A percentile compares a stretch with the other conserved stretches of the same genome.
phyloP scores from a whole-genome alignment of 75 land plant genomes.

The Cryptomeria japonica region DNA sequence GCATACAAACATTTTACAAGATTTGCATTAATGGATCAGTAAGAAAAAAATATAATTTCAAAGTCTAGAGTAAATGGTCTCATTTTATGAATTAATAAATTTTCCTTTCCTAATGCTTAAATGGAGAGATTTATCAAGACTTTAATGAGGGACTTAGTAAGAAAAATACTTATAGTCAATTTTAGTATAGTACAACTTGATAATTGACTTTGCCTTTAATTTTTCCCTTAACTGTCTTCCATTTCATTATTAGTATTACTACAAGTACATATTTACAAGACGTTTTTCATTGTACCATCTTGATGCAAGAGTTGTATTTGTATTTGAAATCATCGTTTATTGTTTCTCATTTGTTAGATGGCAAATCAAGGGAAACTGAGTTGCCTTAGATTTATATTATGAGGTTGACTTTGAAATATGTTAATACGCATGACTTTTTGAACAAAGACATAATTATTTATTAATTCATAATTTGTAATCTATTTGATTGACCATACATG shows the following conservation, averaged over 20 bases:
- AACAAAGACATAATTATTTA: not conserved
- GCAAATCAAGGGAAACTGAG: no score
- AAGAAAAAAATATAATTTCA: not conserved
- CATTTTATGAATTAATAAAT: not conserved
- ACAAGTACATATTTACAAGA: not conserved
- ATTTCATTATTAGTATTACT: not conserved
- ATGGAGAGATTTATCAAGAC: not conserved
- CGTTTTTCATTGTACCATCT: not conserved
- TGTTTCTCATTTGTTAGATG: not conserved
- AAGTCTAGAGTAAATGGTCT: not conserved
- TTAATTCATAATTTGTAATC: no score
- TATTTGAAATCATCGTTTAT: not conserved
- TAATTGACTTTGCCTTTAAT: not conserved
- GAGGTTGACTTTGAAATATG: not conserved
- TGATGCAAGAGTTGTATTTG: not conserved
- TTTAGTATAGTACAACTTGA: not conserved
- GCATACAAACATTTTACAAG: not conserved
- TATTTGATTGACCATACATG: not conserved
- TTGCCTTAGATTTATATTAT: not conserved
- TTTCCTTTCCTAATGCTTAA: not conserved
- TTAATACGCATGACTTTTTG: not conserved
- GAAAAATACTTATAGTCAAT: not conserved
- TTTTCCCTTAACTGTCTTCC: not conserved
- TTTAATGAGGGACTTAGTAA: not conserved
- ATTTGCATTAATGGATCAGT: not conserved